These are phyloP conservation scores for Juncus inflexus DNA, from an alignment of 176 grass and related monocot genomes.

Conservation along the genomic window DNA sequence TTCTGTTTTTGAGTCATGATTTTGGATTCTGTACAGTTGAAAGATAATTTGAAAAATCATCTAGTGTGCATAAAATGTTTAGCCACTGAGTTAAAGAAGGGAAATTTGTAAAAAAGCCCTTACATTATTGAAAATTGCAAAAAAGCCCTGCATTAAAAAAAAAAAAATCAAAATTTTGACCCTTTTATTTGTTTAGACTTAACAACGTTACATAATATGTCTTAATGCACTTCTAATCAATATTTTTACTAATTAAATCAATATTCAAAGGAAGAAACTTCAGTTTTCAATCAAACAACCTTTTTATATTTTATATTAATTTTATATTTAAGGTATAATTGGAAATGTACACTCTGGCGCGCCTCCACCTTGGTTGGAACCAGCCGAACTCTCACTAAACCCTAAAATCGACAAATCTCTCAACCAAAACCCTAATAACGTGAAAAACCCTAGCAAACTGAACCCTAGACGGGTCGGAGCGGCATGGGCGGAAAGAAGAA, in stretches of 20 bases:
- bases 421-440: constrained; percentile 8
- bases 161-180: too few species aligned
- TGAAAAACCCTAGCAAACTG: constrained; percentile 55
- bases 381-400: constrained; percentile 29
- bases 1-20: not conserved
- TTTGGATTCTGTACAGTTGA: not conserved
- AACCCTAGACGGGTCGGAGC: constrained; percentile 95
- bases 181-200: constrained; percentile 1
- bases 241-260: not conserved
- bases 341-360: constrained; percentile 78
- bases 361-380: constrained; percentile 83
- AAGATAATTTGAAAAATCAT: too few species aligned
- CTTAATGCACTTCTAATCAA: constrained; percentile 6
- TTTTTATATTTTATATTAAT: constrained; percentile 17
- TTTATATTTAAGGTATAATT: constrained; percentile 49
- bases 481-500: constrained; percentile 86
- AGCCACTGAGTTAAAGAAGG: too few species aligned
- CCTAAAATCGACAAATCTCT: constrained; percentile 13
- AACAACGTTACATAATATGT: constrained; percentile 16
- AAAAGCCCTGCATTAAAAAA: too few species aligned
- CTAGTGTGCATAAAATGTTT: too few species aligned
- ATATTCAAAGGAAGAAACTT: not conserved
- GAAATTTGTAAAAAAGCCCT: too few species aligned
- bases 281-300: constrained; percentile 21
- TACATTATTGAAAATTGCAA: too few species aligned